phyloP scores from a whole-genome alignment of 164 flowering plant species.

The Vitis cinerea region DNA sequence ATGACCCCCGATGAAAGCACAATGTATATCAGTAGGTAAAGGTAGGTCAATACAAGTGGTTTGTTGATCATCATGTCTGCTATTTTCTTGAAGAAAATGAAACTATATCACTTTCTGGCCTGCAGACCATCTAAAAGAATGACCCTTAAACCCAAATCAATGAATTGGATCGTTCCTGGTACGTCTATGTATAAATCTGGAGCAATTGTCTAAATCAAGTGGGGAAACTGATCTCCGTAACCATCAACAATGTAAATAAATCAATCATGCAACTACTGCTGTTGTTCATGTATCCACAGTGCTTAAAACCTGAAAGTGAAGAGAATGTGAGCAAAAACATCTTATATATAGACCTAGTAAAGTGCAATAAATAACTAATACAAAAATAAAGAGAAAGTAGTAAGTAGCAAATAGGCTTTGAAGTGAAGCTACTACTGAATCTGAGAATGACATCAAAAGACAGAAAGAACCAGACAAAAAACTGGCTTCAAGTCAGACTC shows the following conservation, averaged over 20 bases:
- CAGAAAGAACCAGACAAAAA: neutral
- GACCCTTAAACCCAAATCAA: neutral
- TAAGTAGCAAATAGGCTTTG: neutral
- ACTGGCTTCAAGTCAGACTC: neutral
- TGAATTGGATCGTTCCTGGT: neutral
- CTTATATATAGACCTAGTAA: neutral
- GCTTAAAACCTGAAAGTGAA: slow-evolving; percentile 4
- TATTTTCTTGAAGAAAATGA: slow-evolving; percentile 2
- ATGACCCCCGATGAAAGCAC: slow-evolving; percentile 87
- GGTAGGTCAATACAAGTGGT: slow-evolving; percentile 65
- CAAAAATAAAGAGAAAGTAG: neutral
- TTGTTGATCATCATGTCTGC: slow-evolving; percentile 55
- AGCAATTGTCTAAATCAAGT: neutral
- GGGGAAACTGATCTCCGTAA: neutral
- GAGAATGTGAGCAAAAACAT: neutral
- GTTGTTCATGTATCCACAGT: neutral
- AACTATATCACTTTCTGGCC: neutral
- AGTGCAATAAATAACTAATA: neutral
- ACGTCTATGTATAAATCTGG: neutral
- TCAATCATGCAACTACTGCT: neutral
- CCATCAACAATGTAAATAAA: neutral
- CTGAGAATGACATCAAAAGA: neutral
- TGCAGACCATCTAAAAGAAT: neutral
- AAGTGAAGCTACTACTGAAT: neutral
- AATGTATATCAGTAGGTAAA: slow-evolving; percentile 78